Conservation (phyloP, 352 stramenopile species). For the Pythium phragmitis region DNA sequence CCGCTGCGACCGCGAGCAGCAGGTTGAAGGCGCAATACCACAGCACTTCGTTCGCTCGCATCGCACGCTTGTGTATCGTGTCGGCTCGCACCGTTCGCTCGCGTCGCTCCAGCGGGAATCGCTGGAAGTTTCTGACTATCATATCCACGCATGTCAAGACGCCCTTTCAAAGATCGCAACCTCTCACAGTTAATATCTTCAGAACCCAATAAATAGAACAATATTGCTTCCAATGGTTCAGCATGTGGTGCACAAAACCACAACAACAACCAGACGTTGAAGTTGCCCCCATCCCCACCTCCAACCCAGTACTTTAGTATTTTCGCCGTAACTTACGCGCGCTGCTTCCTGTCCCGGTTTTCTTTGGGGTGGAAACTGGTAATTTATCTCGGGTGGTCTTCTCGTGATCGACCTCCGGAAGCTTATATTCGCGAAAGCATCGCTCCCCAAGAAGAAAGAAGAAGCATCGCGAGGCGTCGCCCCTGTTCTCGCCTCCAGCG, state of each 20-base stretch:
- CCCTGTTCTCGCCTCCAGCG: no score
- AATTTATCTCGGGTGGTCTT: slow-evolving; percentile 1
- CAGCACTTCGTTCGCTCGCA: not conserved
- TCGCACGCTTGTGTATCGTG: not conserved
- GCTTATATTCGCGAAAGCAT: slow-evolving; percentile 5
- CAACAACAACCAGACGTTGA: slow-evolving; percentile 12
- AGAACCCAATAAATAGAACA: slow-evolving; percentile 11
- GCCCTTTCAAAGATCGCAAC: slow-evolving; percentile 15
- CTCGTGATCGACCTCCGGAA: slow-evolving; percentile 4
- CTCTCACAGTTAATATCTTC: not conserved
- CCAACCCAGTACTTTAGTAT: not conserved
- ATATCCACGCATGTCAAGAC: slow-evolving; percentile 1
- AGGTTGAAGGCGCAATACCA: not conserved
- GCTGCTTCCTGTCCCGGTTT: slow-evolving; percentile 17
- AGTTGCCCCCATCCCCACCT: slow-evolving; percentile 4
- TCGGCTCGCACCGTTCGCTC: not conserved
- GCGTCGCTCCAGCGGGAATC: not conserved
- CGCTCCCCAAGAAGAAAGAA: not conserved
- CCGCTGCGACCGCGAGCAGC: not conserved
- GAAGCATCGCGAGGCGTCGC: not conserved
- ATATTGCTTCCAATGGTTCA: not conserved
- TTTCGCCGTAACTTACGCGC: slow-evolving; percentile 8
- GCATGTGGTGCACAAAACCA: not conserved
- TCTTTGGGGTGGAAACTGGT: not conserved
- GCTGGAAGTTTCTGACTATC: slow-evolving; percentile 12